phyloP scores from a whole-genome alignment of 768 basidiomycete species.

The Termitomyces sp. region DNA sequence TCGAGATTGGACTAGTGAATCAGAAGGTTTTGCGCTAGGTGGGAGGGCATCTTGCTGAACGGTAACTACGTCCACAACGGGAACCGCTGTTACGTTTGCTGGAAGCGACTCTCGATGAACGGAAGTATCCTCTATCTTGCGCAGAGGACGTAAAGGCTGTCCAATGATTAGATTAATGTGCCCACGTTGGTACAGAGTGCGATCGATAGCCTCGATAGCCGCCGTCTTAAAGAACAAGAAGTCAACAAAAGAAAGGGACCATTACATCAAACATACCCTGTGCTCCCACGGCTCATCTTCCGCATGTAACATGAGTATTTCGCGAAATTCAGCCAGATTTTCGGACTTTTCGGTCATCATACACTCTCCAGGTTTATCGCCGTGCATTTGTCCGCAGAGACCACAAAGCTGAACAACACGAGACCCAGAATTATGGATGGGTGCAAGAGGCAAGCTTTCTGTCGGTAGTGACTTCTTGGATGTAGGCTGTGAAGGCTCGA shows the following conservation, averaged over 20 bases:
- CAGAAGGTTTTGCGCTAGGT: not conserved
- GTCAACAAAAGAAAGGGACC: not conserved
- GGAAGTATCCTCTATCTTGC: conserved; percentile 3
- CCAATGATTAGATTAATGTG: conserved; percentile 50
- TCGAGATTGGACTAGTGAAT: not conserved
- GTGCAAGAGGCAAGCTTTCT: conserved; percentile 6
- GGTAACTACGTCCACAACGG: not conserved
- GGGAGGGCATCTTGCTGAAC: not conserved
- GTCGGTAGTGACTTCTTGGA: conserved; percentile 8
- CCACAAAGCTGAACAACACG: conserved; percentile 36
- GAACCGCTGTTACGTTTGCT: not conserved
- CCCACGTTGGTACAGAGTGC: conserved; percentile 50
- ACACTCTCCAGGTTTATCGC: conserved; percentile 40
- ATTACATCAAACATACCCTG: conserved; percentile 37
- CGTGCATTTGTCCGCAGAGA: conserved; percentile 55
- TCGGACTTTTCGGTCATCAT: conserved; percentile 60
- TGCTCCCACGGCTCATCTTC: conserved; percentile 62
- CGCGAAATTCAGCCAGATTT: conserved; percentile 64
- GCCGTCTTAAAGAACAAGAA: conserved; percentile 29
- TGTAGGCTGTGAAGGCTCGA: conserved; percentile 12
- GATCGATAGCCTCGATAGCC: conserved; percentile 68
- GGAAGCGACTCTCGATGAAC: not conserved
- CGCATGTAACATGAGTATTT: conserved; percentile 57
- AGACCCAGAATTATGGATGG: conserved; percentile 13
- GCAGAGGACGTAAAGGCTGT: conserved; percentile 58